A percentile compares a stretch with the other conserved stretches of the same genome.
phyloP scores from a whole-genome alignment of 805 yeast species.

The Candida alai region DNA sequence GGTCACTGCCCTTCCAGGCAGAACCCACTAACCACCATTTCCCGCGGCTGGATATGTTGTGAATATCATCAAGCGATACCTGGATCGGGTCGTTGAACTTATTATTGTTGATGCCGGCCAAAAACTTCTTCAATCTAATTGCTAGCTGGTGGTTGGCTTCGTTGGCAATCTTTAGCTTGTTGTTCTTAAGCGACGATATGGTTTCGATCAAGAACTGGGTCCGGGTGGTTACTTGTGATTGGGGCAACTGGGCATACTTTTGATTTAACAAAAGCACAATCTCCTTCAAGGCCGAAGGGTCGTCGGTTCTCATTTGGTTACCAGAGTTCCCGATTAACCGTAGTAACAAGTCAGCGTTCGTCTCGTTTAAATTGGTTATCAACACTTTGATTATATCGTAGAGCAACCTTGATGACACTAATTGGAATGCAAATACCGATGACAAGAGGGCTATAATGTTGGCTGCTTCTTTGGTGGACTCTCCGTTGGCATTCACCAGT shows the following conservation, averaged over 20 bases:
- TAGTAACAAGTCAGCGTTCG: conserved; percentile 72
- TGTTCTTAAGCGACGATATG: conserved; percentile 79
- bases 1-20: conserved; percentile 80
- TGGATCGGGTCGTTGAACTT: conserved; percentile 70
- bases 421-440: conserved; percentile 71
- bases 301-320: conserved; percentile 82
- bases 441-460: conserved; percentile 75
- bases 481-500: conserved; percentile 25
- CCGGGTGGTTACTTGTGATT: conserved; percentile 49
- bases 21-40: conserved; percentile 99
- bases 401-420: conserved; percentile 67
- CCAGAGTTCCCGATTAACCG: conserved; percentile 76
- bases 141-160: conserved; percentile 52
- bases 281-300: conserved; percentile 79
- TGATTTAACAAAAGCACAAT: conserved; percentile 60
- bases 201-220: conserved; percentile 82
- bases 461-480: conserved; percentile 44
- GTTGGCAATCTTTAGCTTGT: conserved; percentile 58
- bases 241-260: conserved; percentile 36
- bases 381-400: conserved; percentile 69
- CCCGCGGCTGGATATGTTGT: conserved; percentile 72
- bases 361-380: conserved; percentile 56
- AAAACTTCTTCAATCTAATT: conserved; percentile 57
- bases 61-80: conserved; percentile 80
- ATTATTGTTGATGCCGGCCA: conserved; percentile 48